Evolutionary conservation across 2,329 filamentous ascomycete genomes (phyloP), one percentile per base, ranked within the genome.

Genomic region (Geosmithia morbida): DNA sequence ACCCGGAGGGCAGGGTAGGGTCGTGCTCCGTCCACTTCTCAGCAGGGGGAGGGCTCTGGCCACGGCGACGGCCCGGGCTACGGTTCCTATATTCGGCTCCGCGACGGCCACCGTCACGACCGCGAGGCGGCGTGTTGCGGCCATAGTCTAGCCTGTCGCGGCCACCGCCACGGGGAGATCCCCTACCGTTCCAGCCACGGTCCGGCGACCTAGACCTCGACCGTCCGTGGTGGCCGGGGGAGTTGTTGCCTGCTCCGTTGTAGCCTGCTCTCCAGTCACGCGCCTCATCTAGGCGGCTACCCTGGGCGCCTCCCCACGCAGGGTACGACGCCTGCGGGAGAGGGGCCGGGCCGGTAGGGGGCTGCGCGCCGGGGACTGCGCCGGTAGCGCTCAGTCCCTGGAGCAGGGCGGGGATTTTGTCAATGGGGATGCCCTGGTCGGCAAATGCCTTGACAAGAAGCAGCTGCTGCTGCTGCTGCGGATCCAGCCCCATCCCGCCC

Each of bases 1-100:
- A 76, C 50, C 85, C 84, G 51, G 76, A 71, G 2, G 85, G 82
- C 50, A 98, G 71, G 7, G 66, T 77, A 47, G 75, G 69, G 63
- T 98, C 92, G 65, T 78, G 85, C 45, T 89, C 83, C 50, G 96
- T 71, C 73, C 81, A 87, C 66, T 94, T 95, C 44, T 64, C 57
- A 14, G 59, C 54, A 22, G 61, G 59, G 41, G 61, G 55, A 41
- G 80, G 72, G 58, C 83, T 82, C 53, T 75, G 75, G 50, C 76
- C 79, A 56, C 79, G 78, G 52, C 83, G 81, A 48, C 79, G 77
- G 48, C 78, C 72, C 43, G 89, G 88, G 57, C 85, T 94, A 59
- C 92, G 86, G 61, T 96, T 88, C 53, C 90, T 85, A 66, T 94
- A 96, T 40, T 88, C 80, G 48, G 73, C 67, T 50, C 71, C 74